phyloP scores from a whole-genome alignment of 164 flowering plant genomes.

The Vitis cinerea region DNA sequence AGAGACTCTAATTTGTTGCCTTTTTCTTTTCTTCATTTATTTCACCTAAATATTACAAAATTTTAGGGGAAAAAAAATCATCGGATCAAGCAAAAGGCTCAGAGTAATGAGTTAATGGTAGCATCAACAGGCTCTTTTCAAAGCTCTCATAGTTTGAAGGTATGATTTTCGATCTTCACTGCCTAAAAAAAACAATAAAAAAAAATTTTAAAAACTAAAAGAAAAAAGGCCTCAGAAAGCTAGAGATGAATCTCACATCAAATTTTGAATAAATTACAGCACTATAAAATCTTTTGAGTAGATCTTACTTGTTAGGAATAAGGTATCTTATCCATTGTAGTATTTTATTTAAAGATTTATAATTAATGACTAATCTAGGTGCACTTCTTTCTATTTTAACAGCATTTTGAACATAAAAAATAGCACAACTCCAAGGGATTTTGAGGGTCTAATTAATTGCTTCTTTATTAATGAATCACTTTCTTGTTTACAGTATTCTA shows the following conservation, averaged over 20 bases:
- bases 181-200: constrained; percentile 10
- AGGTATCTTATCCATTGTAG: too few species aligned
- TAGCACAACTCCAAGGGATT: too few species aligned
- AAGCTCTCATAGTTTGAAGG: constrained; percentile 47
- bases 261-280: neutral
- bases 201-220: neutral
- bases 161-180: constrained; percentile 28
- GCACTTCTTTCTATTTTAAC: too few species aligned
- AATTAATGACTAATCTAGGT: too few species aligned
- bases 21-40: neutral
- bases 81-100: constrained; percentile 19
- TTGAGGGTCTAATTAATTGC: too few species aligned
- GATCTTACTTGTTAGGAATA: too few species aligned
- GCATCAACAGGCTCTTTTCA: constrained; percentile 28
- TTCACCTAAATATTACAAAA: neutral
- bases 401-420: too few species aligned
- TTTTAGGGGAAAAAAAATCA: neutral
- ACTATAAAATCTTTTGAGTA: too few species aligned
- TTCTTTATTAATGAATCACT: too few species aligned
- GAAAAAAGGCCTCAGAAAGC: constrained; percentile 19
- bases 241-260: constrained; percentile 7
- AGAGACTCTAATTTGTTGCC: constrained; percentile 54
- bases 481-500: too few species aligned
- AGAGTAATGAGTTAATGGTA: constrained; percentile 11
- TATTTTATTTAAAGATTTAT: too few species aligned